A percentile compares a stretch with the other conserved stretches of the same genome.
Evolutionary conservation across 208 protist genomes (phyloP).

Genomic region (Strigomonas culicis): DNA sequence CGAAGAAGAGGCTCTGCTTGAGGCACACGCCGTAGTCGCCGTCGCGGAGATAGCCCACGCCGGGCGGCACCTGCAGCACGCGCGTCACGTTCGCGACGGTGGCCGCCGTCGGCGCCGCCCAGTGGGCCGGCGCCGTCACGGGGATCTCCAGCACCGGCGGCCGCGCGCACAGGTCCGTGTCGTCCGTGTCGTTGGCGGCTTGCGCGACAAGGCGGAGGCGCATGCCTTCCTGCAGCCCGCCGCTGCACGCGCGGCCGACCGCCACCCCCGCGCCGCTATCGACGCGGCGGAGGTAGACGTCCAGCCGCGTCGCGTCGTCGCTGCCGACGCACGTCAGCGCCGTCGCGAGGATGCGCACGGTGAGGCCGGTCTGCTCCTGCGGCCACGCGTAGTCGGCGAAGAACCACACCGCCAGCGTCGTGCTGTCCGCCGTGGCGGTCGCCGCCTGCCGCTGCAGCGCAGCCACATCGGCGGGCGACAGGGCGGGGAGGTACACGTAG

Average conservation of each 20-base stretch:
- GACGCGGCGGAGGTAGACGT: constrained; percentile 28
- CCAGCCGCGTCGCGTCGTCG: constrained; percentile 11
- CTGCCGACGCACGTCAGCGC: constrained; percentile 42
- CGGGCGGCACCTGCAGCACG: constrained; percentile 22
- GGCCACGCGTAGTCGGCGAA: constrained; percentile 27
- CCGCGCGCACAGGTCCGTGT: constrained; percentile 11
- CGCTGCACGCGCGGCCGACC: constrained; percentile 29
- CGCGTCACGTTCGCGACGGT: background rate
- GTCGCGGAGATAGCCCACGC: constrained; percentile 30
- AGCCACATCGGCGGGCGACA: background rate
- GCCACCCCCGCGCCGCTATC: constrained; percentile 30
- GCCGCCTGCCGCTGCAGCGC: background rate
- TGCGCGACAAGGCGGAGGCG: constrained; percentile 27
- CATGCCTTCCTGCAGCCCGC: constrained; percentile 36
- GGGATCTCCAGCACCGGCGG: constrained; percentile 16
- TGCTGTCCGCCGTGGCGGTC: background rate
- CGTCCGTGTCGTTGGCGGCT: background rate
- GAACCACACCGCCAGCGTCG: constrained; percentile 24
- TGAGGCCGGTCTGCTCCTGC: constrained; percentile 15
- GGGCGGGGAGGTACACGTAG: constrained; percentile 46
- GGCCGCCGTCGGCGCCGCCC: background rate
- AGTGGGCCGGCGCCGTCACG: background rate
- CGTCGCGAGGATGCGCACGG: constrained; percentile 18
- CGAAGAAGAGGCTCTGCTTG: constrained; percentile 20
- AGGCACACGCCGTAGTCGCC: constrained; percentile 33